These are phyloP conservation scores for Talaromyces sp. DNA, from an alignment of 2,329 filamentous ascomycete species.

Conservation along the genomic window DNA sequence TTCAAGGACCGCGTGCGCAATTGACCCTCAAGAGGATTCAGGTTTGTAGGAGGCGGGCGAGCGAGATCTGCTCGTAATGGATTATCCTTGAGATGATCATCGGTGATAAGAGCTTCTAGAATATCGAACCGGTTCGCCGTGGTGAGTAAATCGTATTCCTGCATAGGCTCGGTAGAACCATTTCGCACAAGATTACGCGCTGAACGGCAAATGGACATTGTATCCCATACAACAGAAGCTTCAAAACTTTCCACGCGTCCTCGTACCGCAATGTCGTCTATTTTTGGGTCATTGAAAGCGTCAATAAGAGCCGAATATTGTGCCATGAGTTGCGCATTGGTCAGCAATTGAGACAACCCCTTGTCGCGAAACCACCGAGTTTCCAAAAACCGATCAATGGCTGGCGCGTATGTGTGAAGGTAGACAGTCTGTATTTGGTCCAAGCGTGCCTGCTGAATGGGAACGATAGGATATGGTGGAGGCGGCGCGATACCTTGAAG, in stretches of 20 bases:
- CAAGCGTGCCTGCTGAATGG: slow-evolving; percentile 47
- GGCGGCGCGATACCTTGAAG: slow-evolving; percentile 60
- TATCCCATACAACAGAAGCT: slow-evolving; percentile 59
- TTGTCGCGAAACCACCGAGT: slow-evolving; percentile 72
- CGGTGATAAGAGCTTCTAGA: slow-evolving; percentile 72
- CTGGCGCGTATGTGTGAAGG: slow-evolving; percentile 70
- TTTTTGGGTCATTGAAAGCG: slow-evolving; percentile 41
- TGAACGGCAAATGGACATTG: slow-evolving; percentile 54
- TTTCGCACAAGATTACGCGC: slow-evolving; percentile 32
- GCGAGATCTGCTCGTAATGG: slow-evolving; percentile 46
- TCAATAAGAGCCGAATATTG: slow-evolving; percentile 65
- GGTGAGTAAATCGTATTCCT: slow-evolving; percentile 60
- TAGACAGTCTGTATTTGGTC: slow-evolving; percentile 71
- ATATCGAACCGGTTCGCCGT: slow-evolving; percentile 69
- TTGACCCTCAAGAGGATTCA: slow-evolving; percentile 45
- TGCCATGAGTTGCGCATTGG: slow-evolving; percentile 59
- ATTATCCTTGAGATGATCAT: slow-evolving; percentile 59
- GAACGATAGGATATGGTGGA: slow-evolving; percentile 52
- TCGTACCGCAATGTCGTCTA: slow-evolving; percentile 36
- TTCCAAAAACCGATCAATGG: slow-evolving; percentile 74
- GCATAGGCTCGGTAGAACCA: slow-evolving; percentile 29
- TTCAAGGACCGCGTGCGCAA: slow-evolving; percentile 63
- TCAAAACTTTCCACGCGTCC: slow-evolving; percentile 52
- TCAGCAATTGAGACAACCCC: slow-evolving; percentile 53
- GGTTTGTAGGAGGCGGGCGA: slow-evolving; percentile 36